Evolutionary conservation across 208 protist species (phyloP), one percentile per base, ranked within the genome.

Genomic region (Trypanosoma scelopori): DNA sequence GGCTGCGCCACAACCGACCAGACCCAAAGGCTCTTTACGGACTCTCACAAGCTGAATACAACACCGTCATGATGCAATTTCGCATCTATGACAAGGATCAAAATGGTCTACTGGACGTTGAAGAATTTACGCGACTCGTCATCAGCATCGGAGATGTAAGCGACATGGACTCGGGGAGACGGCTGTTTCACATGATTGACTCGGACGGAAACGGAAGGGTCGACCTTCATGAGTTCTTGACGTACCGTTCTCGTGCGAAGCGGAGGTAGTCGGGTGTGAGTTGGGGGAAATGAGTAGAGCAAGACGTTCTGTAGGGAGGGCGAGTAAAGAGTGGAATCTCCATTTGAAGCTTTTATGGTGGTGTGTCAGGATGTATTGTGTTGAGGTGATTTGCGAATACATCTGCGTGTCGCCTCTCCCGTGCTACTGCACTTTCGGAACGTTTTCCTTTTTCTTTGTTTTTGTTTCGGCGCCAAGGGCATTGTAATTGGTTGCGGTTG

Each of bases 31-130:
- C 77, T 0, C 71, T 92, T 16, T 95, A 95, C 55, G 86, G 86
- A 1, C 69, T 93, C 9, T 84, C 80, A 22, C 86, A 93, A 58
- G 48, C 76, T 15, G 78, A 95, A 59, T 95, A 95, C 78, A 88
- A 91, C 63, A 85, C 81, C 18, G 78, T 93, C 30, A 89, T 95
- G 86, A 90, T 95, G 78, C 86, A 95, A 63, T 93, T 93, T 58
- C 86, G 79, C 65, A 67, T 60, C 22, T 92, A 89, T 75, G 84
- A 93, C 67, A 66, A 23, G 39, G 79, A 93, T 45, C 77, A 89
- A 39, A 81, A 92, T 61, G 89, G 89, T 12, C 62, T 71, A 23
- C 55, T 93, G 3, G 69, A 80, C 25, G 53, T 79, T 49, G 57
- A 88, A 22, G 86, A 93, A 48, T 92, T 95, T 60, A 62, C 67